These are phyloP conservation scores for Medicago truncatula DNA, from an alignment of 306 rosid species.

Conservation along the genomic window MtrunA17r5.0-ANR NC_053045.1:21886501-21887000, in stretches of 20 bases:
- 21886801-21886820: not conserved
- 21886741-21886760: not conserved
- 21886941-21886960: not conserved
- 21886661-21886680: too few relatives aligned
- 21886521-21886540: too few relatives aligned
- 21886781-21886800: not conserved
- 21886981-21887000: not conserved
- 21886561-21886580: too few relatives aligned
- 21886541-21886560: too few relatives aligned
- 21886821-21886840: not conserved
- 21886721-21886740: too few relatives aligned
- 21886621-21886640: too few relatives aligned
- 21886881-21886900: constrained; percentile 22
- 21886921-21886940: constrained; percentile 7
- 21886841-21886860: constrained; percentile 21
- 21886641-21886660: too few relatives aligned
- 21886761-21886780: not conserved
- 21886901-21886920: constrained; percentile 34
- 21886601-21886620: too few relatives aligned
- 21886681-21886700: too few relatives aligned
- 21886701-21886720: too few relatives aligned
- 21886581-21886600: too few relatives aligned
- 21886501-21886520: too few relatives aligned
- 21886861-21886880: constrained; percentile 36
- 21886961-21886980: not conserved